Percentiles rank a stretch among this genome's conserved stretches.
These are phyloP conservation scores for Schizothecium vesticola DNA, from an alignment of 495 filamentous ascomycete genomes.

Conservation along the genomic window DNA sequence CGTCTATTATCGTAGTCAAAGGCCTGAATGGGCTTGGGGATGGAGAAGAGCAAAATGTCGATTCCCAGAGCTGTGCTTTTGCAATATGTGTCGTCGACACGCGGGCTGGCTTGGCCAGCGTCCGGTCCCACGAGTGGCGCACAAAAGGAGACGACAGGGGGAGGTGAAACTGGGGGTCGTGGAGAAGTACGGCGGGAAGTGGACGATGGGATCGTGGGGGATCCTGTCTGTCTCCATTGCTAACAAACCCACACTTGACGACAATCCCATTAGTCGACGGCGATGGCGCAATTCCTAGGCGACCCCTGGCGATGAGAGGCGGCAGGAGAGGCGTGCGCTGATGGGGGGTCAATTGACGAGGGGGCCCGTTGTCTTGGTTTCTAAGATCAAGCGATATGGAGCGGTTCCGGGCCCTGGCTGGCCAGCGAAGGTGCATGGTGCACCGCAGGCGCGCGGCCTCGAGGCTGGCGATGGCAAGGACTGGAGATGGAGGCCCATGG, in stretches of 20 bases:
- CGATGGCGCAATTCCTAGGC: too few species aligned
- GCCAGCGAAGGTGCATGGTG: neutral
- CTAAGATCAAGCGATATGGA: neutral
- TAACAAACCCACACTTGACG: neutral
- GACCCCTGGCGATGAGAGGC: too few species aligned
- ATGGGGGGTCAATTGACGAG: neutral
- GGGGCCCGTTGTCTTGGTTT: neutral
- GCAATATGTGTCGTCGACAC: neutral
- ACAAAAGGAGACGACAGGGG: neutral
- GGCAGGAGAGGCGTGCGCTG: too few species aligned
- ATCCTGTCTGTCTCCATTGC: neutral
- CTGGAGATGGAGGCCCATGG: too few species aligned
- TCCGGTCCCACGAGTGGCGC: neutral
- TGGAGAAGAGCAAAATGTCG: neutral
- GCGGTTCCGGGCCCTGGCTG: neutral
- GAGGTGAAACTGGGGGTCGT: neutral
- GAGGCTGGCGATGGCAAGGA: too few species aligned
- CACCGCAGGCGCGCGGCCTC: neutral
- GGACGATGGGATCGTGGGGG: neutral
- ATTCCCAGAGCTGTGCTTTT: neutral
- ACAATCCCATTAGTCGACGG: too few species aligned
- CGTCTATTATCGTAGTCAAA: neutral
- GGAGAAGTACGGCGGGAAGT: neutral
- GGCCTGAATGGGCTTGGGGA: neutral
- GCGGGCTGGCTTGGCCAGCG: neutral